Base-by-base conservation (phyloP, 768 basidiomycete genomes). In the Panaeolus cyanescens region DNA sequence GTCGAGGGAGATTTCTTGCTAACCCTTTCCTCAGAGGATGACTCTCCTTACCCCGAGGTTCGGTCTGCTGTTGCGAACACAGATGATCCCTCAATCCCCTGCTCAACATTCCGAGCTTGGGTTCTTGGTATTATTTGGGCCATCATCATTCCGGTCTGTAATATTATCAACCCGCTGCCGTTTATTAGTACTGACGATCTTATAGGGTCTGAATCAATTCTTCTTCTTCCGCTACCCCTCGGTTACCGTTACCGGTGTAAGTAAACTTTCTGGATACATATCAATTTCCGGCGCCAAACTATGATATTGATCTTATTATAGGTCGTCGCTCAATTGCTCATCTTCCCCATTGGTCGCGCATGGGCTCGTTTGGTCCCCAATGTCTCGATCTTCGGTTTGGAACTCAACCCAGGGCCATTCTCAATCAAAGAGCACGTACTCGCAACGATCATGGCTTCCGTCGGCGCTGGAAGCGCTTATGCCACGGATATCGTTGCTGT, bases 401-500 rank as follows among this genome's bases (percentile, higher is more conserved):
- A 76, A 2, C 65, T 89, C 39, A 89, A 89, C 65, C 87, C 87
- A 12, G 91, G 91, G 20, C 87, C 84, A 1, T 92, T 90, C 77
- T 81, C 82, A 1, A 84, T 91, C 68, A 92, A 92, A 74, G 91
- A 91, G 70, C 87, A 88, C 74, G 86, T 87, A 32, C 71, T 87
- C 60, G 80, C 86, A 60, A 86, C 85, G 40, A 82, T 88, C 58
- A 83, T 74, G 76, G 74, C 75, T 22, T 70, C 73, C 1, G 76
- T 79, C 22, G 80, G 78, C 50, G 67, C 68, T 7, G 69, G 74
- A 40, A 83, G 85, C 8, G 90, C 90, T 22, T 93, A 92, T 59
- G 90, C 89, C 32, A 90, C 88, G 9, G 92, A 91, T 62, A 84
- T 90, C 37, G 79, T 91, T 37, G 88, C 89, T n/a, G 89, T 91